Conservation (phyloP, 768 basidiomycete genomes). For the Hygrophorus pudorinus region DNA sequence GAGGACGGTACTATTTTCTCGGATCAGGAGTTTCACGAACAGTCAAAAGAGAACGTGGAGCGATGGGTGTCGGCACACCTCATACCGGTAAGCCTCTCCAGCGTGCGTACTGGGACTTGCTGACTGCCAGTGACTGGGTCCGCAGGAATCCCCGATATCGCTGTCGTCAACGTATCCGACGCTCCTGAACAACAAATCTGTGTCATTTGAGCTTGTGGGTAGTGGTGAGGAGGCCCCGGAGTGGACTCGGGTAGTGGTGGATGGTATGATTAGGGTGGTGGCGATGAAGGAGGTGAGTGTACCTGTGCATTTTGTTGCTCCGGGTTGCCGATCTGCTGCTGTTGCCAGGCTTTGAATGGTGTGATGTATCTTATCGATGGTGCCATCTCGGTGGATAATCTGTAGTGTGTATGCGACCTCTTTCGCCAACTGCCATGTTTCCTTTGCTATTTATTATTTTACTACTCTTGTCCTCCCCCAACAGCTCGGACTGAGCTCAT, state of each 20-base stretch:
- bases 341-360: conserved; percentile 40
- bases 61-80: conserved; percentile 79
- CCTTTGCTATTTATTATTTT: no score
- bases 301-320: neutral
- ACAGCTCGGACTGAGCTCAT: no score
- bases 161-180: conserved; percentile 46
- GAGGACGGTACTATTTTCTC: conserved; percentile 46
- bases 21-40: conserved; percentile 54
- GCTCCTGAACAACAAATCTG: conserved; percentile 44
- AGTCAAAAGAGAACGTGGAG: conserved; percentile 58
- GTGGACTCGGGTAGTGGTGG: conserved; percentile 52
- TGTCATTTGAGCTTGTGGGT: conserved; percentile 40
- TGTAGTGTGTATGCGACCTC: no score
- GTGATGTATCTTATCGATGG: conserved; percentile 51
- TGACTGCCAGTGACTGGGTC: neutral
- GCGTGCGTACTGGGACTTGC: neutral
- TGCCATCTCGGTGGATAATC: no score
- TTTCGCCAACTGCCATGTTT: no score
- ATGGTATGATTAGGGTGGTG: conserved; percentile 45
- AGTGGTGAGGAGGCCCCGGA: conserved; percentile 23
- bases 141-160: conserved; percentile 37
- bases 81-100: conserved; percentile 47
- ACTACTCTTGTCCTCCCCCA: no score
- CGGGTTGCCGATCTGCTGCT: neutral
- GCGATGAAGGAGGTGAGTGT: conserved; percentile 49